These are phyloP conservation scores for Schoenoplectus tabernaemontani DNA, from an alignment of 202 grass and related monocot species.

Conservation along the genomic window DNA sequence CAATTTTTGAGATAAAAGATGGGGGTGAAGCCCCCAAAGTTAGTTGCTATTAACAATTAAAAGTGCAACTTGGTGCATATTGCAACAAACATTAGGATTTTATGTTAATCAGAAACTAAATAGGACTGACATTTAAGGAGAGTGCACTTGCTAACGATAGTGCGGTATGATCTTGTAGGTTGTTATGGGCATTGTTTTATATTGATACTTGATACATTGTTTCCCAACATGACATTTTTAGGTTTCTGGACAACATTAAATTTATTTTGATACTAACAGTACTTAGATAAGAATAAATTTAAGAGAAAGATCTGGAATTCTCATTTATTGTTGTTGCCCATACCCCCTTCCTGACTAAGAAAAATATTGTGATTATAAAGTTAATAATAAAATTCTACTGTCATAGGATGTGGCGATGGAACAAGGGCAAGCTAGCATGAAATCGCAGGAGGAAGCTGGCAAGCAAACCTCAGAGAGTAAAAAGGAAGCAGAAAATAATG, in stretches of 20 bases:
- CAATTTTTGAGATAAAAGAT: too few relatives aligned
- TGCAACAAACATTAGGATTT: neutral
- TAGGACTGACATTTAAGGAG: neutral
- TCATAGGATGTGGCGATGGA: constrained; percentile 15
- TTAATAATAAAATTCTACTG: neutral
- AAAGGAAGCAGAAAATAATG: constrained; percentile 19
- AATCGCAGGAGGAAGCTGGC: constrained; percentile 5
- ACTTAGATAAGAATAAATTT: neutral
- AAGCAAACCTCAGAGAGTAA: constrained; percentile 18
- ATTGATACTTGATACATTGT: too few relatives aligned
- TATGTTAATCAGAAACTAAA: neutral
- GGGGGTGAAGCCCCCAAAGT: too few relatives aligned
- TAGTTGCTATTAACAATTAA: neutral
- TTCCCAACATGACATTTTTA: neutral
- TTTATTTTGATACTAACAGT: neutral
- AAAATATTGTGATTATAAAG: neutral
- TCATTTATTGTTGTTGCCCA: neutral
- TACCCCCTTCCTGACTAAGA: neutral
- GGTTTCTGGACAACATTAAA: neutral
- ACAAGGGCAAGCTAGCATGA: neutral
- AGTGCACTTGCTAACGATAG: too few relatives aligned
- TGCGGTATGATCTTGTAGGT: neutral
- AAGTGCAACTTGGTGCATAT: neutral
- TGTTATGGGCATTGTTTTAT: too few relatives aligned
- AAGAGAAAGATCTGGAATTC: neutral